Base-by-base conservation (phyloP, 2,329 filamentous ascomycete genomes). In the Colletotrichum acutatum region DNA sequence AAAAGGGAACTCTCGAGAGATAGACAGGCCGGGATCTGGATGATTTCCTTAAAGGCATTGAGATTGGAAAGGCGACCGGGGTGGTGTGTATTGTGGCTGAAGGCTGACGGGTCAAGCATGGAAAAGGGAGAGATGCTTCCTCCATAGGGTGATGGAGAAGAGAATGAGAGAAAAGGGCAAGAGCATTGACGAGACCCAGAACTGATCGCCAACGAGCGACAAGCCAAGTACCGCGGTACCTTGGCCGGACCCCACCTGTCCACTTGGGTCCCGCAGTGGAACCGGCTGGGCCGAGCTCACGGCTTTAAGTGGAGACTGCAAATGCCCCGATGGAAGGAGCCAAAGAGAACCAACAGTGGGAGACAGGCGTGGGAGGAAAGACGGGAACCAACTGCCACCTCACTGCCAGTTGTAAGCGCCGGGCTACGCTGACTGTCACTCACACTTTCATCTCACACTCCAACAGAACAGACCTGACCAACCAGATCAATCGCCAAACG, bases 401-500 rank as follows among this genome's bases (percentile, higher is more conserved):
- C n/a, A 34, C 32, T 12, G 11, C 32, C 3, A 52, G 65, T 11
- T 12, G 46, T 72, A 72, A 72, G 70, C 70, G 70, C 70, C 60
- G 42, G 60, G n/a, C 42, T 52, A 30, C 26, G 69, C 49, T 63
- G 69, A 53, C 30, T 32, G 53, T 59, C 69, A 57, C 37, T 49
- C 42, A 49, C 42, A 19, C 42, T 49, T 49, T 8, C 42, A 3
- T 49, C 42, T 14, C 16, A 42, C 5, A 42, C 14, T 49, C 30
- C 22, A 32, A 19, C 54, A n/a, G 30, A 28, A 28, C 46, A 19
- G 24, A 32, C 53, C 11, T 7, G 14, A 34, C 54, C 64, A 63
- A 63, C 49, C 57, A 42, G 49, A 59, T 34, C 49, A 34, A 66
- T 59, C 67, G 37, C 22, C 61, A 72, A 63, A 63, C 59, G 65